Percentiles rank a stretch among this genome's conserved stretches.
phyloP scores from a whole-genome alignment of 805 yeast genomes.

The Sugiyamaella floridensis region DNA sequence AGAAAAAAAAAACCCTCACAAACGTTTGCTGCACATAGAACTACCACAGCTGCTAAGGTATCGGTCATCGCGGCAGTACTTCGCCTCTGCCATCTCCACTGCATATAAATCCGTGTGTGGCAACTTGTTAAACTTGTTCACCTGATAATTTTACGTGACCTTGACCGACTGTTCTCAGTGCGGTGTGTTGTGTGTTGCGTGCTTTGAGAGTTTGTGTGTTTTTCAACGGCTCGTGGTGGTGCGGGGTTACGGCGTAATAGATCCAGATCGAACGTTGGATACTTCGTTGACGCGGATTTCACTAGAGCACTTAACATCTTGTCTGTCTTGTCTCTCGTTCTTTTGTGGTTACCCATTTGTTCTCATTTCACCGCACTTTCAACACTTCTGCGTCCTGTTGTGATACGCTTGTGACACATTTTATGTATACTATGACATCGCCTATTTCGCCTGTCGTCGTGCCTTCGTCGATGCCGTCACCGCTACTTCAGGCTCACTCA shows the following conservation, averaged over 20 bases:
- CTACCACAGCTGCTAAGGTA: not conserved
- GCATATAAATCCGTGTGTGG: not conserved
- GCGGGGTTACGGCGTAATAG: no score
- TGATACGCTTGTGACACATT: not conserved
- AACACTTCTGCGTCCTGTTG: not conserved
- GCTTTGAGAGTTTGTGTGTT: no score
- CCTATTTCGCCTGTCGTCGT: constrained; percentile 9
- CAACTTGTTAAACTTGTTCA: no score
- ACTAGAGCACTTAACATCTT: no score
- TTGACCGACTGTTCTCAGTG: no score
- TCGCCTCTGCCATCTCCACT: not conserved
- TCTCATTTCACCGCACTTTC: not conserved
- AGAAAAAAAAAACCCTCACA: not conserved
- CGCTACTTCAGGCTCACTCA: constrained; percentile 12
- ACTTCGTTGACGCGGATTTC: no score
- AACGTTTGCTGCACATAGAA: not conserved
- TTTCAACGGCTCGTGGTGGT: no score
- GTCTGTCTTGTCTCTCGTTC: no score
- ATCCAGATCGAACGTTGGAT: no score
- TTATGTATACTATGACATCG: constrained; percentile 5
- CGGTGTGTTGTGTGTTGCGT: no score
- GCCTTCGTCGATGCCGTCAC: constrained; percentile 10
- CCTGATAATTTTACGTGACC: no score
- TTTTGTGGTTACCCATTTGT: not conserved
- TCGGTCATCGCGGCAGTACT: not conserved